phyloP scores from a whole-genome alignment of 1,284 basidiomycete species.

The Exobasidium cylindrosporum region DNA sequence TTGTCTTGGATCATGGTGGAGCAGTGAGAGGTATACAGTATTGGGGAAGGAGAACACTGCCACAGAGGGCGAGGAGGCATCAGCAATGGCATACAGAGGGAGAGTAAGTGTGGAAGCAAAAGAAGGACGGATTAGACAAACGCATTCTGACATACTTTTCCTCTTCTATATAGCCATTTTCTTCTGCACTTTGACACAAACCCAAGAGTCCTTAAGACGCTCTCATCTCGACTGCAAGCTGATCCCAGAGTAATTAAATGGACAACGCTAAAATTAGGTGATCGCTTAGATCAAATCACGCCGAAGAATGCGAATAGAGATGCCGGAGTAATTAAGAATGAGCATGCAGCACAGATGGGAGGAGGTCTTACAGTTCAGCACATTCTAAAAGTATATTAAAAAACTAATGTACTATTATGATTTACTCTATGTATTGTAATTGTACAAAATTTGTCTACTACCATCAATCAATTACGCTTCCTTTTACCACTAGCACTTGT shows the following conservation, averaged over 20 bases:
- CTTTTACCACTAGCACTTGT: neutral
- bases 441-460: too few species aligned
- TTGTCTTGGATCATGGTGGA: slow-evolving; percentile 73
- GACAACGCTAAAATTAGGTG: slow-evolving; percentile 75
- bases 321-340: neutral
- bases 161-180: slow-evolving; percentile 71
- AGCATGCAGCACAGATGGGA: slow-evolving; percentile 1
- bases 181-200: slow-evolving; percentile 82
- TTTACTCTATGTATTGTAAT: too few species aligned
- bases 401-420: too few species aligned
- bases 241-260: slow-evolving; percentile 80
- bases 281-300: slow-evolving; percentile 60
- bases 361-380: slow-evolving; percentile 1
- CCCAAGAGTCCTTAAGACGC: slow-evolving; percentile 65
- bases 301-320: slow-evolving; percentile 25
- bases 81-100: slow-evolving; percentile 66
- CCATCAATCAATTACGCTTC: neutral
- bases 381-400: neutral
- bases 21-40: slow-evolving; percentile 75
- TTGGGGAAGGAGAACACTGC: slow-evolving; percentile 70
- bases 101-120: slow-evolving; percentile 62
- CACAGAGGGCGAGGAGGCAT: slow-evolving; percentile 72
- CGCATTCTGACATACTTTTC: neutral
- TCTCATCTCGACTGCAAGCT: slow-evolving; percentile 67
- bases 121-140: slow-evolving; percentile 59